These are phyloP conservation scores for Sutorius eximius DNA, from an alignment of 1,284 basidiomycete genomes.

Conservation along the genomic window DNA sequence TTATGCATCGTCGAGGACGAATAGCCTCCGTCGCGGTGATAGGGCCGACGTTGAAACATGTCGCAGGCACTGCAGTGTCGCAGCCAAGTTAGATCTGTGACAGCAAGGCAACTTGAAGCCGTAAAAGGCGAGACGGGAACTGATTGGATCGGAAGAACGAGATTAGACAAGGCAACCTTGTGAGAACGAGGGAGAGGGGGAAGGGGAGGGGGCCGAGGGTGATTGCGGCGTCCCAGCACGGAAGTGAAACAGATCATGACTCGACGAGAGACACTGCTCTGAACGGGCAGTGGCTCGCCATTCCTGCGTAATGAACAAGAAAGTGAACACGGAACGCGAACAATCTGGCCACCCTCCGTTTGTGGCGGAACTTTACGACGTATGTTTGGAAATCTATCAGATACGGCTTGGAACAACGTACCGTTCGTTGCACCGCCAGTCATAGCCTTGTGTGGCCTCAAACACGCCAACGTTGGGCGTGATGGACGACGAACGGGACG, in stretches of 20 bases:
- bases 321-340: conserved; percentile 2
- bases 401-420: background rate
- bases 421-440: conserved; percentile 4
- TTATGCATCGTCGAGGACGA: conserved; percentile 24
- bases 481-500: conserved; percentile 2
- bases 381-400: conserved; percentile 12
- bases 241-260: conserved; percentile 20
- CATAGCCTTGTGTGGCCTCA: conserved; percentile 14
- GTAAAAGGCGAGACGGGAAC: conserved; percentile 22
- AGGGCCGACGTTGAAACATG: conserved; percentile 36
- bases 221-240: conserved; percentile 25
- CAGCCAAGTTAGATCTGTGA: conserved; percentile 30
- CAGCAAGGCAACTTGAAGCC: conserved; percentile 24
- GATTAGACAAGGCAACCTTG: conserved; percentile 23
- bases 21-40: conserved; percentile 39
- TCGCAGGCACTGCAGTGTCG: conserved; percentile 34
- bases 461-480: background rate
- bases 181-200: conserved; percentile 9
- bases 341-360: conserved; percentile 10
- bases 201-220: conserved; percentile 3
- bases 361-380: conserved; percentile 12
- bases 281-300: conserved; percentile 19
- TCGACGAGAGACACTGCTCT: conserved; percentile 23
- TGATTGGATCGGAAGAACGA: conserved; percentile 20
- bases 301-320: conserved; percentile 28